These are phyloP conservation scores for Beta macrorhiza DNA, from an alignment of 179 eudicot genomes.

Conservation along the genomic window DNA sequence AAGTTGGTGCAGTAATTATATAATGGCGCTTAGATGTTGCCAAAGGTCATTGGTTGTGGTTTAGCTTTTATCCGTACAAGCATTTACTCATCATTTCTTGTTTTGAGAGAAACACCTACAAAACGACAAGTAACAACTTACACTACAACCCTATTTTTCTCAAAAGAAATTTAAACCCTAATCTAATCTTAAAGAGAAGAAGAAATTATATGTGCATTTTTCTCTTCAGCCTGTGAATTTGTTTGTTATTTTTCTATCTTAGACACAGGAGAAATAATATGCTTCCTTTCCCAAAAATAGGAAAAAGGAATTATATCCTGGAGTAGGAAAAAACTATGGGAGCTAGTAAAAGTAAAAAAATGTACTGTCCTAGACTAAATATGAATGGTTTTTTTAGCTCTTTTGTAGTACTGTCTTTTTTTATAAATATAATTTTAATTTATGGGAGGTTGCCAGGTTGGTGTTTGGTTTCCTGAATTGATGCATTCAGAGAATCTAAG, in stretches of 20 bases:
- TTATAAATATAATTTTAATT: too few relatives aligned
- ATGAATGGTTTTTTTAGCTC: background rate
- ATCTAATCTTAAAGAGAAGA: constrained; percentile 13
- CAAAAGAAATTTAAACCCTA: constrained; percentile 5
- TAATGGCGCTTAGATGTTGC: constrained; percentile 24
- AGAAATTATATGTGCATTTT: background rate
- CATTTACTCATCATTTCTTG: background rate
- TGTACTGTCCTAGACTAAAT: background rate
- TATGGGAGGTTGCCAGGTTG: too few relatives aligned
- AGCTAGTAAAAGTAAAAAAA: background rate
- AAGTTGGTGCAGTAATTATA: too few relatives aligned
- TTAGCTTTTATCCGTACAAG: background rate
- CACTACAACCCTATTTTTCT: background rate
- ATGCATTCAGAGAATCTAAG: background rate
- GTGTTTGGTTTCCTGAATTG: too few relatives aligned
- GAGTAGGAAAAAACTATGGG: too few relatives aligned
- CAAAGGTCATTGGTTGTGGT: constrained; percentile 25
- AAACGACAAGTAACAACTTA: background rate
- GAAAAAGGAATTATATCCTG: too few relatives aligned
- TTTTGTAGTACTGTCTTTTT: too few relatives aligned
- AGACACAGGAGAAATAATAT: background rate
- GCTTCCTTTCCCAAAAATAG: too few relatives aligned
- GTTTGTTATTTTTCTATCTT: background rate
- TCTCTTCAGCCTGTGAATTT: background rate
- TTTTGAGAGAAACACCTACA: background rate